Conservation (phyloP, 2,329 filamentous ascomycete species). For the Paecilomyces fulvus region DNA sequence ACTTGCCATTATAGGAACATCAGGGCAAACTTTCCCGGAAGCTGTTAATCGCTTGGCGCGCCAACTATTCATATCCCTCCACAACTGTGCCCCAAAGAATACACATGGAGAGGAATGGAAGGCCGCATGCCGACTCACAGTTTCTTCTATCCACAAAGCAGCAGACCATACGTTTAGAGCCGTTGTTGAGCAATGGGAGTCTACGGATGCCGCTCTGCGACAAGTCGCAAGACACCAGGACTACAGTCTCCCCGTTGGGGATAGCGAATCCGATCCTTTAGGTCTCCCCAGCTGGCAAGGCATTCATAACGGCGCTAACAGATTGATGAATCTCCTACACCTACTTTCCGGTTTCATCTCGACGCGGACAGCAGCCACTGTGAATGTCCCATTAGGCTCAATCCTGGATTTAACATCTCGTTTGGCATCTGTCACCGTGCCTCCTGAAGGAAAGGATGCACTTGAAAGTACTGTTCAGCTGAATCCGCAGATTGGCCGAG, state of each 20-base stretch:
- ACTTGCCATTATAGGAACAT: constrained; percentile 55
- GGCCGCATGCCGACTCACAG: constrained; percentile 52
- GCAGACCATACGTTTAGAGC: constrained; percentile 71
- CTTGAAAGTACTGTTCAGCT: constrained; percentile 47
- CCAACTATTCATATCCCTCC: constrained; percentile 60
- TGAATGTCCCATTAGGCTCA: constrained; percentile 59
- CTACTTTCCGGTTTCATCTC: constrained; percentile 57
- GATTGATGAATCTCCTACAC: constrained; percentile 57
- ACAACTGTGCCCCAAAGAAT: constrained; percentile 74
- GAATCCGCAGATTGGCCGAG: constrained; percentile 64
- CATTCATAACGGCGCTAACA: constrained; percentile 62
- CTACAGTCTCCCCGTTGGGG: constrained; percentile 27
- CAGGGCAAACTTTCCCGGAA: constrained; percentile 47
- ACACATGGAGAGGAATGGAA: constrained; percentile 70
- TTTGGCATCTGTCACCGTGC: constrained; percentile 56
- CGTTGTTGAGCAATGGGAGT: constrained; percentile 74
- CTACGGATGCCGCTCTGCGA: constrained; percentile 41
- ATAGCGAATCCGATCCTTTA: constrained; percentile 33
- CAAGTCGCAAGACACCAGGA: constrained; percentile 25
- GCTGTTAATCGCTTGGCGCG: constrained; percentile 52
- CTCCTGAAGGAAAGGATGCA: constrained; percentile 33
- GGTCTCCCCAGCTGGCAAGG: constrained; percentile 64
- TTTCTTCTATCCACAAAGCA: constrained; percentile 60
- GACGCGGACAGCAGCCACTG: constrained; percentile 54
- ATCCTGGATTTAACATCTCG: constrained; percentile 63